These are phyloP conservation scores for Emmonsiellopsis sp. DNA, from an alignment of 2,329 filamentous ascomycete genomes.

Conservation along the genomic window DNA sequence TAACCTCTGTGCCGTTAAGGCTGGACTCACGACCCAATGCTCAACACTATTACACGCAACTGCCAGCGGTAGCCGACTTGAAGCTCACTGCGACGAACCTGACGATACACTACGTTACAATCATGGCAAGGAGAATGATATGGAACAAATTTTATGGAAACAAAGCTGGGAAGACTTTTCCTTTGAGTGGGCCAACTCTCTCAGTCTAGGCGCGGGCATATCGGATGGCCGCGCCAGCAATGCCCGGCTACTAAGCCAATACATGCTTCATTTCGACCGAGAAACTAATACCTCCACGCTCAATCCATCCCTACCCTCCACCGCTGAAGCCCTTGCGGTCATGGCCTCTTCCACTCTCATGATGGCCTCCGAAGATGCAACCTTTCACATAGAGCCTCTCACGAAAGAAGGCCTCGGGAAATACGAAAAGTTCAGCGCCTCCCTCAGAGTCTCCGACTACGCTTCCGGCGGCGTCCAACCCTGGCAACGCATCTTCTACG, in stretches of 20 bases:
- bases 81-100: constrained; percentile 52
- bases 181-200: constrained; percentile 44
- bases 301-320: constrained; percentile 48
- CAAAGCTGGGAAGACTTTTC: constrained; percentile 49
- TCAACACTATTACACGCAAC: constrained; percentile 50
- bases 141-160: constrained; percentile 17
- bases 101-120: constrained; percentile 48
- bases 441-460: constrained; percentile 57
- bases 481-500: constrained; percentile 60
- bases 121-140: constrained; percentile 27
- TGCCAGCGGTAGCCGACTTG: constrained; percentile 49
- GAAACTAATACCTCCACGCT: constrained; percentile 28
- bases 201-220: constrained; percentile 49
- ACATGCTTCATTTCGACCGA: constrained; percentile 34
- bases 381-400: constrained; percentile 44
- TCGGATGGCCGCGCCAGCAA: constrained; percentile 50
- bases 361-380: constrained; percentile 47
- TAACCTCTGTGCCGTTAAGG: constrained; percentile 58
- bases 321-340: constrained; percentile 66
- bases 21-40: constrained; percentile 55
- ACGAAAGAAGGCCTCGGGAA: constrained; percentile 35
- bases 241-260: constrained; percentile 48
- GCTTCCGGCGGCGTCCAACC: constrained; percentile 51
- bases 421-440: constrained; percentile 47
- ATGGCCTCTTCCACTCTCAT: constrained; percentile 59